Evolutionary conservation across 2,329 filamentous ascomycete genomes (phyloP), one percentile per base, ranked within the genome.

Genomic region (Venturia nashicola): DNA sequence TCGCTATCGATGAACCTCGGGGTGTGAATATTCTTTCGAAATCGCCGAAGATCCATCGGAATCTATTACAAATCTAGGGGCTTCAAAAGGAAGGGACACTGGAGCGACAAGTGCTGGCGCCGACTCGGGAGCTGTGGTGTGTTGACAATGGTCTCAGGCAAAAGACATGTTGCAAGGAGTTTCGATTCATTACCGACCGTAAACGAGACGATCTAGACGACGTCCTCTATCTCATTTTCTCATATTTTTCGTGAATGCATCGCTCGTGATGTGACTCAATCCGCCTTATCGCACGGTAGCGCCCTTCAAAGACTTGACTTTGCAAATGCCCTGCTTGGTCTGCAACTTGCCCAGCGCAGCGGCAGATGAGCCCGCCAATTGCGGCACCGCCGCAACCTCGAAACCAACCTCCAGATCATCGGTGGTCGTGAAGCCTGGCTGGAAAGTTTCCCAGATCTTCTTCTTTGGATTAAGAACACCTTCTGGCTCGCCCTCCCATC

Each of bases 371-470:
- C 82, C 88, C 71, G 87, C 86, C 65, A 93, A 79, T 76, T 88
- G 85, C 76, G 90, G 87, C 43, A 96, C 90, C 57, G 80, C 86
- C 55, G 78, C 82, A 3, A 89, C 89, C 71, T 97, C 89, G 73
- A 97, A 99, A 0, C 83, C 91, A 43, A 96, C 93, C 76, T 92
- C 89, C 61, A 93, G 80, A 59, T 76, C 77, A 8, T 88, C 87
- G 1, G 88, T 96, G 8, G 93, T 99, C 39, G 90, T 96, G 79
- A 97, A 97, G 0, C 93, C 94, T 0, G 92, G 91, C 82, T 97
- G 93, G 78, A 96, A 90, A 11, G 83, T 90, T 82, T 99, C 94
- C 92, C 93, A 97, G 66, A 97, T 81, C 86, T 97, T 97, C 86
- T 97, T 99, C 87, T 99, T 99, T 65, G 94, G 94, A 82, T 97